Conservation (phyloP, 805 yeast species). For the Zygoascus ofunaensis region DNA sequence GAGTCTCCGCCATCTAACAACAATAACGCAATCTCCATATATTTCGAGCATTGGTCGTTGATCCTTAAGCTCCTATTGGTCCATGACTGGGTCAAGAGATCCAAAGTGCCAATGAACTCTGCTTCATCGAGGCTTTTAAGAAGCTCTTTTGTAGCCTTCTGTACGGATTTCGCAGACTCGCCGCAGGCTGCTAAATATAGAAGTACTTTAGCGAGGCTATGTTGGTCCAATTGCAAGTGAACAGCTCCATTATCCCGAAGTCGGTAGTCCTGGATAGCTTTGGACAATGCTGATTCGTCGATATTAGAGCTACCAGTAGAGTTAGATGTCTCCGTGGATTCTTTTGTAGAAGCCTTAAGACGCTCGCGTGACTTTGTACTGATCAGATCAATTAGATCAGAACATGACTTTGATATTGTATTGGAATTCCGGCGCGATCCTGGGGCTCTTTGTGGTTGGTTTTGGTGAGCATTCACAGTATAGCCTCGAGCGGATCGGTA, state of each 20-base stretch:
- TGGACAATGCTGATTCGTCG: too few relatives aligned
- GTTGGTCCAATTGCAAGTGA: neutral
- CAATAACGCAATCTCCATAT: neutral
- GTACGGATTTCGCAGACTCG: neutral
- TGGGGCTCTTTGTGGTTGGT: too few relatives aligned
- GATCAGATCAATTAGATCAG: too few relatives aligned
- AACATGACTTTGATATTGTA: too few relatives aligned
- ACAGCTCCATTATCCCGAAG: neutral
- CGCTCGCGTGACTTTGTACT: too few relatives aligned
- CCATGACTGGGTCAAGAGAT: neutral
- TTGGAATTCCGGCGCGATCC: too few relatives aligned
- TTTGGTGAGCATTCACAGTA: too few relatives aligned
- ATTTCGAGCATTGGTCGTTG: neutral
- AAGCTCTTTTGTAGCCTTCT: neutral
- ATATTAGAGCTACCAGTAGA: too few relatives aligned
- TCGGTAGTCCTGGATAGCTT: neutral
- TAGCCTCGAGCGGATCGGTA: too few relatives aligned
- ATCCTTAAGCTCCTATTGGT: neutral
- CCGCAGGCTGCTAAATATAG: neutral
- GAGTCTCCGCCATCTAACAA: neutral
- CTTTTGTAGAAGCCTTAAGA: too few relatives aligned
- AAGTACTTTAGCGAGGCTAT: neutral
- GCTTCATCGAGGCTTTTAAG: neutral
- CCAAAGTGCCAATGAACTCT: neutral
- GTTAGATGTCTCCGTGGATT: too few relatives aligned